Conservation (phyloP, 352 stramenopile species). For the Plasmopara muralis region DNA sequence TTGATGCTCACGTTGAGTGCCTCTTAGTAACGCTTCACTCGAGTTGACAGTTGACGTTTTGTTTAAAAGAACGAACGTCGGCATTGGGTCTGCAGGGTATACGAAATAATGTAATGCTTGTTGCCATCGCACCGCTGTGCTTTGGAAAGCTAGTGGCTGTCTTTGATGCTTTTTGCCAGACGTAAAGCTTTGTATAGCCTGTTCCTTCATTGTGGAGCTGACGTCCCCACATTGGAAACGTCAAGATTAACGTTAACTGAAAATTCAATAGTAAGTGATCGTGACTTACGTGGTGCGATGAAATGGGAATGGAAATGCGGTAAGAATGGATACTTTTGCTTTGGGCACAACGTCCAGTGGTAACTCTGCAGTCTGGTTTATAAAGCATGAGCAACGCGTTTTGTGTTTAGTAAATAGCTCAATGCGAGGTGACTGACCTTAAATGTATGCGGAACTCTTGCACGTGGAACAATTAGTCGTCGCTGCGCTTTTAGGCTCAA, state of each 20-base stretch:
- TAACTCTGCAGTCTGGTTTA: slow-evolving; percentile 30
- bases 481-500: slow-evolving; percentile 16
- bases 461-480: slow-evolving; percentile 7
- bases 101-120: slow-evolving; percentile 58
- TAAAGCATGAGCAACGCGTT: slow-evolving; percentile 3
- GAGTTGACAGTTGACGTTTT: slow-evolving; percentile 24
- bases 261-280: not conserved
- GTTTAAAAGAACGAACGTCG: slow-evolving; percentile 43
- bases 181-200: slow-evolving; percentile 31
- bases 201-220: slow-evolving; percentile 32
- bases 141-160: slow-evolving; percentile 6
- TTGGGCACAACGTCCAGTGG: slow-evolving; percentile 61
- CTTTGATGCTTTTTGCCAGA: not conserved
- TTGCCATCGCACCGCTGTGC: slow-evolving; percentile 47
- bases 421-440: slow-evolving; percentile 9
- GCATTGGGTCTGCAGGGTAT: slow-evolving; percentile 48
- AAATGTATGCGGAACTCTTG: slow-evolving; percentile 22
- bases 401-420: not conserved
- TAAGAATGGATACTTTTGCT: slow-evolving; percentile 49
- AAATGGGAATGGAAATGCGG: slow-evolving; percentile 60
- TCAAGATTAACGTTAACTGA: slow-evolving; percentile 1
- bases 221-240: not conserved
- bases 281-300: slow-evolving; percentile 41
- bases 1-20: slow-evolving; percentile 24
- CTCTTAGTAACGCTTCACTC: slow-evolving; percentile 18